Percentiles rank a stretch among this genome's conserved stretches.
Evolutionary conservation across 1,139 yeast genomes (phyloP).

Genomic region (Candida pseudoviswanathii): DNA sequence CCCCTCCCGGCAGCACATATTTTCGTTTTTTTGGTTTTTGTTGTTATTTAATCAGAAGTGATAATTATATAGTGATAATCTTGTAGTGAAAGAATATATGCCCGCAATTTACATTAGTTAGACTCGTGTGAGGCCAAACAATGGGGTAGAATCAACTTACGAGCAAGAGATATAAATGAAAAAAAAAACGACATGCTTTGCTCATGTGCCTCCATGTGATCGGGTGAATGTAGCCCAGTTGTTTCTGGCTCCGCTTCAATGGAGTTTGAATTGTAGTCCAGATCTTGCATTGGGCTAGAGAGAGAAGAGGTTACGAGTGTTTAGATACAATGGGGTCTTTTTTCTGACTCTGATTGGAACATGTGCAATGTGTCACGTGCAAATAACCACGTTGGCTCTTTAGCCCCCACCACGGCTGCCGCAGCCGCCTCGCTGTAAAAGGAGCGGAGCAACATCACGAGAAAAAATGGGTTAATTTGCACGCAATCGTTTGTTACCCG

Average conservation of each 20-base stretch:
- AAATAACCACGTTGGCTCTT: neutral
- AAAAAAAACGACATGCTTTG: neutral
- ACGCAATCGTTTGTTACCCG: neutral
- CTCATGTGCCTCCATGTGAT: too few species aligned
- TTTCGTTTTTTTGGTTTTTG: too few species aligned
- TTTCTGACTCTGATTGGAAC: neutral
- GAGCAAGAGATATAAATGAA: neutral
- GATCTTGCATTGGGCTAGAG: too few species aligned
- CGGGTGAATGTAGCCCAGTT: too few species aligned
- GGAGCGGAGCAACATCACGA: neutral
- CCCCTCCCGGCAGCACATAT: too few species aligned
- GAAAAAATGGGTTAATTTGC: neutral
- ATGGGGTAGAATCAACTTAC: too few species aligned
- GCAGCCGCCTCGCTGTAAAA: too few species aligned
- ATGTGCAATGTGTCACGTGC: constrained; percentile 1
- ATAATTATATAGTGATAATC: neutral
- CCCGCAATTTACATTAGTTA: neutral
- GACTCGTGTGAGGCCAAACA: neutral
- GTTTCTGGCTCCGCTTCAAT: too few species aligned
- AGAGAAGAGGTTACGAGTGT: too few species aligned
- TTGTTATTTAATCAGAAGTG: neutral
- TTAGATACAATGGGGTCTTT: too few species aligned
- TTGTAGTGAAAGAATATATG: neutral
- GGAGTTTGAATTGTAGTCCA: too few species aligned
- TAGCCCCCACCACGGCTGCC: neutral